Base-by-base conservation (phyloP, 768 basidiomycete genomes). In the Neoboletus brunneissimus region DNA sequence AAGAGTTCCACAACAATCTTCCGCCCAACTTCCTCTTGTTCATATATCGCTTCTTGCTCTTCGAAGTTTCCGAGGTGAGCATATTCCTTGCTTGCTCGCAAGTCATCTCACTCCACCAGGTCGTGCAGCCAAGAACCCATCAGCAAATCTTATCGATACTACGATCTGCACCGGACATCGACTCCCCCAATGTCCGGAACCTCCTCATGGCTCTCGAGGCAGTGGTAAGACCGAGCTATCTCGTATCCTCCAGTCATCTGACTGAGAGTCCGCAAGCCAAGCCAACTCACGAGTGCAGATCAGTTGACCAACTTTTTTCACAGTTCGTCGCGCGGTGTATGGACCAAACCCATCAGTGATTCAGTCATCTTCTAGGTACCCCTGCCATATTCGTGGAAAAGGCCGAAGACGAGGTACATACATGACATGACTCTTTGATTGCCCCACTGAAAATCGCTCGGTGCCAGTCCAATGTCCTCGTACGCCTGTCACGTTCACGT, bases 11-110 rank as follows among this genome's bases (percentile, higher is more conserved):
- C 42, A 78, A 77, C 53, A 76, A 76, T 25, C 76, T 89, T 11
- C 82, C 88, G 1, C 67, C 80, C 22, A 60, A 71, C 8, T 91
- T 88, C 64, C 67, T 82, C 15, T 73, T 90, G 20, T 83, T 86
- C 62, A 65, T 89, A 15, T 82, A 86, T 55, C 83, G 88, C 18
- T 72, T 87, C 51, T 74, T 93, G 32, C 72, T 93, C 53, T 78
- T 80, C 53, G 89, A 94, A 70, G 76, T 87, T 4, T 77, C 85
- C 15, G 91, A 94, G 80, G 91, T 81, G 12, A 25, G 64, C 46
- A 27, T 50, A 32, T 23, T 25, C 41, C 16, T 27, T 34, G 7
- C 46, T 27, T 6, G 27, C 27, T 27, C 27, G 37, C 51, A 40
- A 35, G 54, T 29, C n/a, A 4, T 38, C 54, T 52, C 46, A 64